These are phyloP conservation scores for Uronychia setigera DNA, from an alignment of 73 alveolate species.

Conservation along the genomic window DNA sequence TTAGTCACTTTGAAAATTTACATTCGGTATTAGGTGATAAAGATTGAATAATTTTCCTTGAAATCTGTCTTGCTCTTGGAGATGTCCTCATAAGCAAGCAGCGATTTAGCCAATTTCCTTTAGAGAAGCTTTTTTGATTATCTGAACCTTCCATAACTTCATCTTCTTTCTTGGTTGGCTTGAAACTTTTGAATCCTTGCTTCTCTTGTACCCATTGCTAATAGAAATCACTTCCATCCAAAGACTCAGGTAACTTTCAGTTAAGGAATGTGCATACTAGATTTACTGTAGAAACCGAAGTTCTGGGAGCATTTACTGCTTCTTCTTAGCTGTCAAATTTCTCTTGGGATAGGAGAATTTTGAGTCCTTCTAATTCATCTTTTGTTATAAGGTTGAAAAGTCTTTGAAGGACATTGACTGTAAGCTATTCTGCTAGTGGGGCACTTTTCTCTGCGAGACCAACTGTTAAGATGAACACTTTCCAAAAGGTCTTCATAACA, in stretches of 20 bases:
- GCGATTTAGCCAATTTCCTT: background rate
- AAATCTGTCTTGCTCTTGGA: background rate
- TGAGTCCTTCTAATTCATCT: background rate
- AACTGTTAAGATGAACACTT: background rate
- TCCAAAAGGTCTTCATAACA: background rate
- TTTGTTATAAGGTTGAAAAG: background rate
- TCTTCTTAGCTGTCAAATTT: too few relatives aligned
- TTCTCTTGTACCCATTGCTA: too few relatives aligned
- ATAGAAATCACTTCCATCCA: too few relatives aligned
- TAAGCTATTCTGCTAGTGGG: background rate
- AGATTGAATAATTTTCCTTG: background rate
- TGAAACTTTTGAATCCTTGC: background rate
- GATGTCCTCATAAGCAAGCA: background rate
- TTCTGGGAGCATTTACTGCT: too few relatives aligned
- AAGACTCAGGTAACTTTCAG: too few relatives aligned
- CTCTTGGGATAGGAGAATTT: too few relatives aligned
- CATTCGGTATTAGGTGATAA: background rate
- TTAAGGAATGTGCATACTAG: too few relatives aligned
- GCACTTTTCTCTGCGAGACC: background rate
- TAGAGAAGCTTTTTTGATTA: background rate
- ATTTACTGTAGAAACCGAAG: too few relatives aligned
- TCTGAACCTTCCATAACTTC: background rate
- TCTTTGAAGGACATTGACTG: background rate
- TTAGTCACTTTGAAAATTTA: too few relatives aligned
- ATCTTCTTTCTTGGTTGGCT: background rate